Conservation (phyloP, 768 basidiomycete species). For the Lactarius sp. region DNA sequence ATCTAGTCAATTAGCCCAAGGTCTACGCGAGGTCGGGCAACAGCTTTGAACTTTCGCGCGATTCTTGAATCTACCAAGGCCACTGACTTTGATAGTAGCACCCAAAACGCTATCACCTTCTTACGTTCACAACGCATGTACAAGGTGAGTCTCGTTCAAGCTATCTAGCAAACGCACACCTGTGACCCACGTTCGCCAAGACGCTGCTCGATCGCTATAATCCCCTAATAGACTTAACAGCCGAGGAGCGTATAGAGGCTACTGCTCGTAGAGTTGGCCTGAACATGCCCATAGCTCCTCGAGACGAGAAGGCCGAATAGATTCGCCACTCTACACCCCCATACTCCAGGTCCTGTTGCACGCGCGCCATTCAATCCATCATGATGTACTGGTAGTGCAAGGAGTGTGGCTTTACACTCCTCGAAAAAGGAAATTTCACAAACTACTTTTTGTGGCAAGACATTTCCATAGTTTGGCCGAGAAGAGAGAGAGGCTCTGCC, state of each 20-base stretch:
- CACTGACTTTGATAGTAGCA: constrained; percentile 39
- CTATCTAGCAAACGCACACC: background rate
- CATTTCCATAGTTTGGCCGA: background rate
- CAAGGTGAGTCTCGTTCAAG: constrained; percentile 49
- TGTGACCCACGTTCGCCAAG: constrained; percentile 37
- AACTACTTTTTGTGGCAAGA: background rate
- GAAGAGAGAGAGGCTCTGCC: background rate
- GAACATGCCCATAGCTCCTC: constrained; percentile 61
- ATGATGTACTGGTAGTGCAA: background rate
- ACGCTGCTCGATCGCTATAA: constrained; percentile 82
- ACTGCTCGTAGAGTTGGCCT: constrained; percentile 86
- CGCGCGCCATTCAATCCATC: background rate
- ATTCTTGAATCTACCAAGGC: constrained; percentile 39
- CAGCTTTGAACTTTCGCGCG: constrained; percentile 49
- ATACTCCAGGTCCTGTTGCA: background rate
- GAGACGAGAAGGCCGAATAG: constrained; percentile 27
- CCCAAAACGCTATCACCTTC: constrained; percentile 61
- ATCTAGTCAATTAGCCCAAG: constrained; percentile 37
- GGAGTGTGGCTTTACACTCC: background rate
- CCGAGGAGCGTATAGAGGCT: constrained; percentile 74
- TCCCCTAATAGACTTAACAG: constrained; percentile 72
- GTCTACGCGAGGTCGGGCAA: constrained; percentile 37
- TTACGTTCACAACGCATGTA: constrained; percentile 68
- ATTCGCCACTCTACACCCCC: background rate
- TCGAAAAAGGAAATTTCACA: background rate